Percentiles rank a stretch among this genome's conserved stretches.
phyloP scores from a whole-genome alignment of 352 stramenopile species.

The Pythium pyrilobum region DNA sequence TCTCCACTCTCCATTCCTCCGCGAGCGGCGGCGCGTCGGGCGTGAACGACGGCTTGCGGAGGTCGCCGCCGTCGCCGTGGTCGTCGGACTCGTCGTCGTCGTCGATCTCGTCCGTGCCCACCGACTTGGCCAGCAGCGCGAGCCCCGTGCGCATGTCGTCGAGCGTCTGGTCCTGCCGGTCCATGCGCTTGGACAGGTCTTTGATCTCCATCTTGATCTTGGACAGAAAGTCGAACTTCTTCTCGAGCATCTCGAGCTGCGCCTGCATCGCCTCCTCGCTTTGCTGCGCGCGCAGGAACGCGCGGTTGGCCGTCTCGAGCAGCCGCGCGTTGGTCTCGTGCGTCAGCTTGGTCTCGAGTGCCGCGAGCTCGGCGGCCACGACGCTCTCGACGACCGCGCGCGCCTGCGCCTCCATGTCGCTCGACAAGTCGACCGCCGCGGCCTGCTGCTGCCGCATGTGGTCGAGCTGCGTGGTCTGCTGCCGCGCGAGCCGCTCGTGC shows the following conservation, averaged over 20 bases:
- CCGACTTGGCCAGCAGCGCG: constrained; percentile 55
- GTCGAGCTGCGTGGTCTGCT: constrained; percentile 6
- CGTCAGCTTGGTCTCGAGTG: constrained; percentile 29
- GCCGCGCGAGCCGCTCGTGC: constrained; percentile 21
- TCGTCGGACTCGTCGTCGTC: constrained; percentile 30
- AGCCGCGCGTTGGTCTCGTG: constrained; percentile 24
- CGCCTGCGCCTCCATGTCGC: constrained; percentile 22
- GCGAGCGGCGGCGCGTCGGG: not conserved
- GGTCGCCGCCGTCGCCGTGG: not conserved
- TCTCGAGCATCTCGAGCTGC: constrained; percentile 57
- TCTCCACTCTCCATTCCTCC: not conserved
- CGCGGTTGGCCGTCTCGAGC: constrained; percentile 24
- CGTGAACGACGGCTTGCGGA: not conserved
- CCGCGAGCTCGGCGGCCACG: constrained; percentile 18
- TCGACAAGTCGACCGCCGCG: constrained; percentile 1
- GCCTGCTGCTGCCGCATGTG: constrained; percentile 2
- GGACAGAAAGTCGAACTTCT: constrained; percentile 66
- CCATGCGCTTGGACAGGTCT: constrained; percentile 41
- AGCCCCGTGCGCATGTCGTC: constrained; percentile 55
- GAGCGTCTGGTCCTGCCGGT: constrained; percentile 57
- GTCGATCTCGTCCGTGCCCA: constrained; percentile 59
- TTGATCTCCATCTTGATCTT: constrained; percentile 75
- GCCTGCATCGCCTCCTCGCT: constrained; percentile 41
- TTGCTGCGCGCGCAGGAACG: constrained; percentile 22
- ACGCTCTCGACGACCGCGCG: constrained; percentile 10